Percentiles rank a stretch among this genome's conserved stretches.
Conservation (phyloP, 1,284 basidiomycete genomes). For the Austroboletus novae-zelandiae region DNA sequence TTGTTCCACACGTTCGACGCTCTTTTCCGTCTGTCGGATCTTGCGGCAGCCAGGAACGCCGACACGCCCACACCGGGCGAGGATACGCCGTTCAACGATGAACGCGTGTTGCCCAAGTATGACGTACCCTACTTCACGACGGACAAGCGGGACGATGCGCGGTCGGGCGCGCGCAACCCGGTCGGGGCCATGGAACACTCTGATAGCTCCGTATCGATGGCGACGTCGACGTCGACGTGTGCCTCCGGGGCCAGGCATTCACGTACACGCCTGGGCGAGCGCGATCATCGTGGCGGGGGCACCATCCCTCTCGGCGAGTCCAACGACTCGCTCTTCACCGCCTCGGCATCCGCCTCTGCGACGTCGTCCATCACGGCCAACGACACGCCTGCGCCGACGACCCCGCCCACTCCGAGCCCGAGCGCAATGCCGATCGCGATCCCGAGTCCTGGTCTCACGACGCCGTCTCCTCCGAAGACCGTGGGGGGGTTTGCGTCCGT, state of each 20-base stretch:
- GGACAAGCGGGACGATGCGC: background rate
- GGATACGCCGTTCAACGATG: conserved; percentile 26
- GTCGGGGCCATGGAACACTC: conserved; percentile 16
- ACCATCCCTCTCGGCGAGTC: too few species aligned
- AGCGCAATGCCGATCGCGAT: background rate
- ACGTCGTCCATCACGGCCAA: too few species aligned
- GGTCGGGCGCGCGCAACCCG: background rate
- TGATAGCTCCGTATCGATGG: conserved; percentile 10
- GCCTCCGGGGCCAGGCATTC: conserved; percentile 4
- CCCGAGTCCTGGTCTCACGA: background rate
- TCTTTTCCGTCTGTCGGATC: conserved; percentile 20
- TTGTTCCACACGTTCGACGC: conserved; percentile 16
- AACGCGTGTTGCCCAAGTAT: conserved; percentile 17
- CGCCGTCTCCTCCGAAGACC: background rate
- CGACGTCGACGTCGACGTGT: conserved; percentile 6
- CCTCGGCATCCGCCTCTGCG: too few species aligned
- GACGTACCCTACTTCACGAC: conserved; percentile 6
- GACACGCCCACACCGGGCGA: conserved; percentile 18
- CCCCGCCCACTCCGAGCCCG: too few species aligned
- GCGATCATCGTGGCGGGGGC: too few species aligned
- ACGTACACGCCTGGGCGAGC: too few species aligned
- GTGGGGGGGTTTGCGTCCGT: conserved; percentile 3
- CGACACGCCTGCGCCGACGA: too few species aligned
- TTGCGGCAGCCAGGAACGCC: conserved; percentile 1
- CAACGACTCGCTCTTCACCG: too few species aligned